Conservation (phyloP, 225 moss, liverwort and hornwort species). For the Bryoerythrophyllum caledonicum region DNA sequence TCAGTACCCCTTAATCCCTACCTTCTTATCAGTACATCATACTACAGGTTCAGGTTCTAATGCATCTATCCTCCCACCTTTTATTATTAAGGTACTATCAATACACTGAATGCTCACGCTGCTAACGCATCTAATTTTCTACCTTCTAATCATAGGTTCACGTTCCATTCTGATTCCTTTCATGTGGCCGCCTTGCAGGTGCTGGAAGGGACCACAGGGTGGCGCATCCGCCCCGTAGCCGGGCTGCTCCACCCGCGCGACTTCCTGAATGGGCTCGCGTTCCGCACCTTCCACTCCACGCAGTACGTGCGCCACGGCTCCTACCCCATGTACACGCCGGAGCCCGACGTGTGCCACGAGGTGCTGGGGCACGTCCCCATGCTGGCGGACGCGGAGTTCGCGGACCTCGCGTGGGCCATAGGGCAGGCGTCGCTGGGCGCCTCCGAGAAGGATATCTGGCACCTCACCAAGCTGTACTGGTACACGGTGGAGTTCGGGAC, state of each 20-base stretch:
- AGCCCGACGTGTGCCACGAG: conserved; percentile 69
- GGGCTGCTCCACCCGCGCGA: conserved; percentile 64
- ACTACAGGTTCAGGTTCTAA: too few relatives aligned
- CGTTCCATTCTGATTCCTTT: too few relatives aligned
- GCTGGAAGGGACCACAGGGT: conserved; percentile 51
- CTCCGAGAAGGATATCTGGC: conserved; percentile 64
- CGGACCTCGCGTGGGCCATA: conserved; percentile 51
- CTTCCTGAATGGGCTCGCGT: conserved; percentile 63
- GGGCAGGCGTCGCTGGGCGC: conserved; percentile 61
- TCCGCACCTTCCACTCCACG: conserved; percentile 65
- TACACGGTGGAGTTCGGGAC: conserved; percentile 67
- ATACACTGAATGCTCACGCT: too few relatives aligned
- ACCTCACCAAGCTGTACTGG: conserved; percentile 67
- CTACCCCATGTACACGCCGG: conserved; percentile 67
- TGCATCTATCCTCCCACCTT: too few relatives aligned
- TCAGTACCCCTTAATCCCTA: too few relatives aligned
- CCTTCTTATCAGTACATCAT: too few relatives aligned
- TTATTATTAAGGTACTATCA: too few relatives aligned
- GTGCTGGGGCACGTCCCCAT: conserved; percentile 64
- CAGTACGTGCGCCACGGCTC: conserved; percentile 65
- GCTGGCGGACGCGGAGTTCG: conserved; percentile 56
- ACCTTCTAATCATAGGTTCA: too few relatives aligned
- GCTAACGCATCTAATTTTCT: too few relatives aligned
- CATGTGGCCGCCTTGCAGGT: conserved; percentile 27
- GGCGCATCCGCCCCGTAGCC: conserved; percentile 58